Evolutionary conservation across 2,329 filamentous ascomycete genomes (phyloP).

Genomic region (Epichloe uncinata): DNA sequence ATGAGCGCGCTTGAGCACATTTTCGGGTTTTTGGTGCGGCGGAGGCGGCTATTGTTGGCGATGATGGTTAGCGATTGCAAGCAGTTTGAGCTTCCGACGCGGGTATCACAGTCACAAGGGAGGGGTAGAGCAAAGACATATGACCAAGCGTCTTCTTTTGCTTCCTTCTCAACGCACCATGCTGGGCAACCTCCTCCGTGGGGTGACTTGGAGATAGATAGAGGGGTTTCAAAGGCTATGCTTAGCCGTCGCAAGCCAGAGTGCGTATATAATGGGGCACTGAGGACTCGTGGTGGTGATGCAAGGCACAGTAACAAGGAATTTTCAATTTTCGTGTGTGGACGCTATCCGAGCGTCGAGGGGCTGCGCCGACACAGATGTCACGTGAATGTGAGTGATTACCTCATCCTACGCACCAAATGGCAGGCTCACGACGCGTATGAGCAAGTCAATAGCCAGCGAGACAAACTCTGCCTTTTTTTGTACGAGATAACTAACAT

Average conservation of each 20-base stretch:
- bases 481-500: no score
- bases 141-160: conserved; percentile 8
- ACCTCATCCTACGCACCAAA: conserved; percentile 12
- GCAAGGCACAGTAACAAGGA: conserved; percentile 20
- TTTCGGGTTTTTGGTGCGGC: conserved; percentile 95
- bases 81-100: not conserved
- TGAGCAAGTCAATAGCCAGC: not conserved
- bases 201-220: conserved; percentile 22
- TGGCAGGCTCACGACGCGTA: not conserved
- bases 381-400: conserved; percentile 21
- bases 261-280: conserved; percentile 21
- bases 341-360: conserved; percentile 29
- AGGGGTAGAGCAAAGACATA: conserved; percentile 17
- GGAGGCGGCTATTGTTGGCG: conserved; percentile 62
- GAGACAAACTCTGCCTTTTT: no score
- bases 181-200: conserved; percentile 38
- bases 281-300: conserved; percentile 27
- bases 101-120: conserved; percentile 11
- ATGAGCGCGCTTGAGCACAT: conserved; percentile 95
- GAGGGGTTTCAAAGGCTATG: conserved; percentile 24
- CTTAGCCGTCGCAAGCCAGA: conserved; percentile 26
- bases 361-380: conserved; percentile 18
- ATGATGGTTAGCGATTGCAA: not conserved
- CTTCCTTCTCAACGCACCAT: conserved; percentile 25
- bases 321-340: conserved; percentile 35